Percentiles rank a stretch among this genome's conserved stretches.
Evolutionary conservation across 805 yeast species (phyloP).

Genomic region (Metschnikowia matae): DNA sequence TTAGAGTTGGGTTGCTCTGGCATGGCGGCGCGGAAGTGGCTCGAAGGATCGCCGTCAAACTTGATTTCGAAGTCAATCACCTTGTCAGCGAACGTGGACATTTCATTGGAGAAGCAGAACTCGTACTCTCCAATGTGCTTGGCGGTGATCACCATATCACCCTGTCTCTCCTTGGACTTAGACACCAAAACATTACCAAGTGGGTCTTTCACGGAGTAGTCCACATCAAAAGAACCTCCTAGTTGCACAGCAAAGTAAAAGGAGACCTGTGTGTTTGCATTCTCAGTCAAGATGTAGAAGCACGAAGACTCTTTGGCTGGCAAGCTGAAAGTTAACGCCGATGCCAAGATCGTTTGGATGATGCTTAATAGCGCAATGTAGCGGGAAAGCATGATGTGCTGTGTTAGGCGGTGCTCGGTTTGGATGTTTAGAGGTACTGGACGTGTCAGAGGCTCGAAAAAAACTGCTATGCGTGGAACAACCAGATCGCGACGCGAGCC

Average conservation of each 20-base stretch:
- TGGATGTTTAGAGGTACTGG: not conserved
- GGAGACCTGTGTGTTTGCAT: constrained; percentile 56
- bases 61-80: constrained; percentile 79
- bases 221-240: constrained; percentile 78
- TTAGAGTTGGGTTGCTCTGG: constrained; percentile 49
- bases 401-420: not conserved
- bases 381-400: constrained; percentile 12
- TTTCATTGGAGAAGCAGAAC: constrained; percentile 79
- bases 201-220: constrained; percentile 61
- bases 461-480: constrained; percentile 7
- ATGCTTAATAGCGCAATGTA: constrained; percentile 21
- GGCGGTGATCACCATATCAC: constrained; percentile 71
- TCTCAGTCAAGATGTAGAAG: constrained; percentile 63
- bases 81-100: constrained; percentile 79
- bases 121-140: constrained; percentile 73
- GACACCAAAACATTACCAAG: constrained; percentile 47
- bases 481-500: constrained; percentile 4
- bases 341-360: constrained; percentile 33
- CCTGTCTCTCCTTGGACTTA: constrained; percentile 67
- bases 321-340: constrained; percentile 69
- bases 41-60: constrained; percentile 39
- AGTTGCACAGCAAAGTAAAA: constrained; percentile 81
- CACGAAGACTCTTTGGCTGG: constrained; percentile 75
- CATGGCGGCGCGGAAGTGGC: constrained; percentile 53
- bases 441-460: constrained; percentile 10